These are phyloP conservation scores for Podaxis sp. DNA, from an alignment of 768 basidiomycete genomes.

Conservation along the genomic window DNA sequence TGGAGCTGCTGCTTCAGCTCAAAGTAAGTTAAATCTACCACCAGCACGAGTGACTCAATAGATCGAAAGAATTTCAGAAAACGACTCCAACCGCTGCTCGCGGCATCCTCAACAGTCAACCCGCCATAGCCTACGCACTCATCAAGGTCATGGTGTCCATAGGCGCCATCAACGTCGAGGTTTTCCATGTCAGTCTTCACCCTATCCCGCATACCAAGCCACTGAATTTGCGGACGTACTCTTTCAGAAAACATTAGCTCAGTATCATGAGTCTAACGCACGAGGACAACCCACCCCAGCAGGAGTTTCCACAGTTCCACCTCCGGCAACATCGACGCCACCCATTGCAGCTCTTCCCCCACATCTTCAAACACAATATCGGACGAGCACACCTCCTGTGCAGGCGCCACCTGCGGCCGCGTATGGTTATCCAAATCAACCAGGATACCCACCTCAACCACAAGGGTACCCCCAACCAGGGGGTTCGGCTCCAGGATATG, in stretches of 20 bases:
- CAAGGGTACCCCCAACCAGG: conserved; percentile 19
- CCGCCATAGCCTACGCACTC: conserved; percentile 74
- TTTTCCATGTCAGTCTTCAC: conserved; percentile 58
- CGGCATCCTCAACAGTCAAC: conserved; percentile 68
- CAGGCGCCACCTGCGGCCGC: conserved; percentile 23
- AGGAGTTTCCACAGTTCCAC: conserved; percentile 17
- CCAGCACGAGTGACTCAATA: background rate
- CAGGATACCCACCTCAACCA: conserved; percentile 10
- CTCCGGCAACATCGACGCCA: conserved; percentile 21
- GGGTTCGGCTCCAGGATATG: conserved; percentile 12
- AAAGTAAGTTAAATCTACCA: conserved; percentile 42
- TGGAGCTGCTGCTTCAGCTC: conserved; percentile 75
- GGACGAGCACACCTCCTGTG: conserved; percentile 32
- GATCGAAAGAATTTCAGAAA: conserved; percentile 45
- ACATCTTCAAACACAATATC: conserved; percentile 41
- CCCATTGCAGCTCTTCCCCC: conserved; percentile 49
- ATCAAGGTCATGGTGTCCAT: conserved; percentile 79
- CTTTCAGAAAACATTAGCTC: conserved; percentile 60
- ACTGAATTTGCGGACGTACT: background rate
- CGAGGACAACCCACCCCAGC: conserved; percentile 24
- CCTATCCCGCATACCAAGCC: background rate
- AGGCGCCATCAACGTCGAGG: conserved; percentile 71
- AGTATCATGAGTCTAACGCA: conserved; percentile 37
- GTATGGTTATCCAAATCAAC: conserved; percentile 23
- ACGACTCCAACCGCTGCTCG: conserved; percentile 71